These are phyloP conservation scores for Teratosphaeria epicoccoides DNA, from an alignment of 2,329 filamentous ascomycete species.

Conservation along the genomic window DNA sequence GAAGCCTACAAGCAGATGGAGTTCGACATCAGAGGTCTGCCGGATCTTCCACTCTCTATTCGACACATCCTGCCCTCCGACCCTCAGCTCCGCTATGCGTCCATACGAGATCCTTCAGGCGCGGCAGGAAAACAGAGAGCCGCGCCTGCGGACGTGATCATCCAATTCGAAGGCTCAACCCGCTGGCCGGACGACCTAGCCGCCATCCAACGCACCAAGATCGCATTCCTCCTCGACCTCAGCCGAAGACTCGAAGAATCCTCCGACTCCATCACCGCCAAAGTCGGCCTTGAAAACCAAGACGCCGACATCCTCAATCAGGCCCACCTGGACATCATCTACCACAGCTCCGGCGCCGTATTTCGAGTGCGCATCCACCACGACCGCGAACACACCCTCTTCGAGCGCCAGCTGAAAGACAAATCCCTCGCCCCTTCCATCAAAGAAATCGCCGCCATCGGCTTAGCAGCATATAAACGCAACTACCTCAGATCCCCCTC, in stretches of 20 bases:
- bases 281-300: conserved; percentile 71
- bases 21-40: conserved; percentile 62
- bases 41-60: conserved; percentile 78
- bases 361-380: conserved; percentile 85
- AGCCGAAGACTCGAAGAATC: conserved; percentile 57
- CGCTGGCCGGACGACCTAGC: conserved; percentile 88
- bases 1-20: conserved; percentile 65
- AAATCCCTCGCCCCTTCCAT: conserved; percentile 54
- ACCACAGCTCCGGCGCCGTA: conserved; percentile 54
- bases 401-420: conserved; percentile 69
- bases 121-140: conserved; percentile 34
- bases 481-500: conserved; percentile 62
- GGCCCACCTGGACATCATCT: conserved; percentile 71
- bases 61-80: conserved; percentile 67
- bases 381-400: conserved; percentile 71
- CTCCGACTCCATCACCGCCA: conserved; percentile 51
- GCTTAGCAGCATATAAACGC: conserved; percentile 61
- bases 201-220: conserved; percentile 87
- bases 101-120: conserved; percentile 41
- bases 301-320: conserved; percentile 60
- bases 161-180: conserved; percentile 87
- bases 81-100: conserved; percentile 63
- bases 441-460: conserved; percentile 58
- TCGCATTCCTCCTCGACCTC: conserved; percentile 71
- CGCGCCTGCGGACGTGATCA: conserved; percentile 61